phyloP scores from a whole-genome alignment of 208 protist genomes.

The Acanthamoeba royreba region DNA sequence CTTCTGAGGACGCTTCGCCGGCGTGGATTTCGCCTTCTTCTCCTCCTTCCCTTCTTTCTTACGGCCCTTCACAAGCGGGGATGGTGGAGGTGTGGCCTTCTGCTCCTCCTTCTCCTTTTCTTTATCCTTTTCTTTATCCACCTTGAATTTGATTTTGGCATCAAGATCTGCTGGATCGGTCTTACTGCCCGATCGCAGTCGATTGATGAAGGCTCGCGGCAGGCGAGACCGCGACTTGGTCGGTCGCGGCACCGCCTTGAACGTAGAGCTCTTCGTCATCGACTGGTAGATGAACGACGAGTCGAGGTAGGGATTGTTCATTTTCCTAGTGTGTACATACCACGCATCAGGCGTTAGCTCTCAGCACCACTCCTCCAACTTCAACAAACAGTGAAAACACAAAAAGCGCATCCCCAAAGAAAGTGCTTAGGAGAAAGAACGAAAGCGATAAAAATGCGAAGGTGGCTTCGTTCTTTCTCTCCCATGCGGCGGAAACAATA shows the following conservation, averaged over 20 bases:
- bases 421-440: too few species aligned
- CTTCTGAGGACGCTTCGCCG: not conserved
- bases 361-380: too few species aligned
- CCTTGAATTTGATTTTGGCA: not conserved
- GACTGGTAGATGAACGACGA: not conserved
- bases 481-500: too few species aligned
- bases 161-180: not conserved
- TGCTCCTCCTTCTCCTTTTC: not conserved
- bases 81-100: not conserved
- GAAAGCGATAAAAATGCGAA: too few species aligned
- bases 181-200: not conserved
- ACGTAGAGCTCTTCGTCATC: not conserved
- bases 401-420: too few species aligned
- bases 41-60: not conserved
- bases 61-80: not conserved
- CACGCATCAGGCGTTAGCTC: too few species aligned
- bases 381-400: too few species aligned
- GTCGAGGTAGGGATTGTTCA: constrained; percentile 2
- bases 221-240: not conserved
- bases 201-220: constrained; percentile 1
- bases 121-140: not conserved
- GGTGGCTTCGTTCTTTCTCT: too few species aligned
- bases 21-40: not conserved
- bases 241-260: not conserved
- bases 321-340: not conserved